Evolutionary conservation across 352 stramenopile genomes (phyloP), one percentile per base, ranked within the genome.

Genomic region (Pythium brachiatum): DNA sequence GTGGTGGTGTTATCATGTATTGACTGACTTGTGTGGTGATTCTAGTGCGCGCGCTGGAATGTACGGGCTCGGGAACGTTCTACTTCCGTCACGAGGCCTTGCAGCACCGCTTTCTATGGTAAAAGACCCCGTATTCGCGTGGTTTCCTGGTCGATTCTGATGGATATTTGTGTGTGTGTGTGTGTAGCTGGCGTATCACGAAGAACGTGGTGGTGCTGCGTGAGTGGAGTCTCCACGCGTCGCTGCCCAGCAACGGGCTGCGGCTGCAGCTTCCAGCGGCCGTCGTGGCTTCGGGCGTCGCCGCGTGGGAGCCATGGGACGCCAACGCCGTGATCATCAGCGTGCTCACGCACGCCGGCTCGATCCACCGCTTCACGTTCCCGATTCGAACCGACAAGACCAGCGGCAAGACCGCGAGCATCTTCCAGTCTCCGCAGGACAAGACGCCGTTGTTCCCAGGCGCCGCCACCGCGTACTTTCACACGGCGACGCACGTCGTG

Each of bases 121-220:
- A 53, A 26, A 26, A 27, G 9, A 7, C 18, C 7, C 8, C 16
- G 16, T n/a, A 7, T 12, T 20, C 21, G 13, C 3, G 8, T 44
- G 36, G 36, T 20, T 21, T 44, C 2, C 36, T 18, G 13, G n/a
- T 13, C 36, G 36, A 21, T 44, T 44, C 36, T 47, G n/a, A 26
- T 20, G 5, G 4, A 27, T 20, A 15, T n/a, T 7, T 38, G 20
- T 29, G 13, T 43, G 38, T 51, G 4, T 66, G 18, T 57, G 9
- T 62, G 15, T 62, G 34, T 48, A 83, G 75, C 60, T 92, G 83
- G 83, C 74, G 83, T 3, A 77, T 90, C 51, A 69, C 83, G 27
- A 87, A 92, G 70, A 90, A 89, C 64, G 75, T 86, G 29, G 68
- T 92, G 52, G 61, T 90, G 60, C 60, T 92, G 46, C 79, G 81